Base-by-base conservation (phyloP, 176 grass and related monocot species). In the Triticum timopheevii region DNA sequence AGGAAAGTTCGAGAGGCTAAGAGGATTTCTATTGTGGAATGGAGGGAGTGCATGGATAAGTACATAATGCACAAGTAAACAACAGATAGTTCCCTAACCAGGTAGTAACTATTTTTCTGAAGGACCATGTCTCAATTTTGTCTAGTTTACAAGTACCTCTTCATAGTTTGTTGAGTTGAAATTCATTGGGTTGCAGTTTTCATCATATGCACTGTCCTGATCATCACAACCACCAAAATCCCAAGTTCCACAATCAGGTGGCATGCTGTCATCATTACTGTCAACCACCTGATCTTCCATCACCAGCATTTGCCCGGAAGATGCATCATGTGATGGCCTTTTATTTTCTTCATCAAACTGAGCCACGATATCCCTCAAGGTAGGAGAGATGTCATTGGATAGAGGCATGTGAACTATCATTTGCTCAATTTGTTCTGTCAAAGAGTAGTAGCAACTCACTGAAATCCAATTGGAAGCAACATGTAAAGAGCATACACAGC, bases 261-360 rank as follows among this genome's bases (percentile, higher is more conserved):
- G 62, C 69, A 86, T 68, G 79, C 22, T 89, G 40, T 89, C 91
- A 83, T 80, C 80, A 49, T 84, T 77, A 93, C 71, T 67, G 4
- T 82, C 77, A 65, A 66, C 10, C 36, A 69, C 27, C 69, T 87
- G 82, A 66, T 92, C 93, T 69, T 87, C 77, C 50, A 89, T 70
- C 66, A 75, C n/a, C 81, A 86, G 90, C 69, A 66, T 83, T 88
- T 94, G 88, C 73, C 73, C 76, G 39, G 71, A 88, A 86, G 69
- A 86, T 78, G 62, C 74, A 47, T 82, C 72, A 56, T 90, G 73
- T 44, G 79, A 61, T 35, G 93, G 84, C 79, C 96, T 96, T 77
- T 82, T 82, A 85, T 96, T 96, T 62, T 94, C 93, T 85, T 94
- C 96, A 87, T 98, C 93, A 92, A 98, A 98, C 56, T 91, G 93